Percentiles rank a stretch among this genome's conserved stretches.
These are phyloP conservation scores for Epichloe amarillans DNA, from an alignment of 2,329 filamentous ascomycete genomes.

Conservation along the genomic window DNA sequence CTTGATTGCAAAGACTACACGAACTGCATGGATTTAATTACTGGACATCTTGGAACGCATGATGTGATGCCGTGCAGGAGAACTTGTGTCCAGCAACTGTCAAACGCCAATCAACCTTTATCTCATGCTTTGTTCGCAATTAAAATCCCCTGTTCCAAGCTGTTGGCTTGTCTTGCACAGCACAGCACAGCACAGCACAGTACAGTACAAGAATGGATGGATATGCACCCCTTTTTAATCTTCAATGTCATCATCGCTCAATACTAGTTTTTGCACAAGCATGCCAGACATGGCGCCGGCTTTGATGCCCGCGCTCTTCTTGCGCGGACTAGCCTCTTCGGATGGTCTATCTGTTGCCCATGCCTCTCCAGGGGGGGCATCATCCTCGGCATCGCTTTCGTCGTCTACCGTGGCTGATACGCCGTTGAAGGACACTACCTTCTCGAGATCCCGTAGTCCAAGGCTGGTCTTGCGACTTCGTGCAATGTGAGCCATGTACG, in stretches of 20 bases:
- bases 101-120: too few relatives aligned
- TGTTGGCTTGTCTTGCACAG: neutral
- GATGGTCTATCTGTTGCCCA: slow-evolving; percentile 51
- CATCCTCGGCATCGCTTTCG: slow-evolving; percentile 32
- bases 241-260: slow-evolving; percentile 79
- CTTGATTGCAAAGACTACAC: too few relatives aligned
- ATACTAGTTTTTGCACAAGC: slow-evolving; percentile 51
- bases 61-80: too few relatives aligned
- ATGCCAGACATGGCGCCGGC: slow-evolving; percentile 25
- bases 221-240: slow-evolving; percentile 29
- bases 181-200: too few relatives aligned
- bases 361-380: slow-evolving; percentile 27
- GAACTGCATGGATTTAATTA: too few relatives aligned
- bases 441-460: slow-evolving; percentile 47
- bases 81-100: too few relatives aligned
- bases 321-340: slow-evolving; percentile 38
- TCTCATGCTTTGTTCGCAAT: too few relatives aligned
- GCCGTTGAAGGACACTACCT: slow-evolving; percentile 53
- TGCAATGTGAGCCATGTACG: slow-evolving; percentile 64
- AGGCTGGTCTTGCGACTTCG: slow-evolving; percentile 27
- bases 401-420: slow-evolving; percentile 35
- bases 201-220: neutral
- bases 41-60: too few relatives aligned
- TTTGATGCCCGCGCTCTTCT: slow-evolving; percentile 28
- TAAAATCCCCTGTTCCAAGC: too few relatives aligned